Conservation (phyloP, 2,329 filamentous ascomycete genomes). For the Aspergillus pseudoglaucus region DNA sequence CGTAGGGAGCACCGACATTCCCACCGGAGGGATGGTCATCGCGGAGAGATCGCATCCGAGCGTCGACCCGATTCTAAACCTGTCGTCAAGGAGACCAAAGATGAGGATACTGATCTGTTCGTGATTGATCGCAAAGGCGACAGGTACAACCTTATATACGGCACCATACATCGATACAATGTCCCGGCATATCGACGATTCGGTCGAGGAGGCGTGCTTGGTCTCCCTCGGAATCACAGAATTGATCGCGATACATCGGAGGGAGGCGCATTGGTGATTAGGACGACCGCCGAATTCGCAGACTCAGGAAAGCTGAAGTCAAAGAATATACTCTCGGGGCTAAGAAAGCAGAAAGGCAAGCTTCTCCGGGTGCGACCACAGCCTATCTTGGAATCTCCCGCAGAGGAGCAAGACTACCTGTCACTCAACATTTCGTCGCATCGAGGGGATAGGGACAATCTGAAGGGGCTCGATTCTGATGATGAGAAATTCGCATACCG, state of each 20-base stretch:
- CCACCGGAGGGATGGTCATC: slow-evolving; percentile 8
- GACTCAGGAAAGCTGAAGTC: slow-evolving; percentile 43
- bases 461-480: slow-evolving; percentile 32
- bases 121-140: slow-evolving; percentile 71
- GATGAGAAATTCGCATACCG: slow-evolving; percentile 54
- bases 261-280: slow-evolving; percentile 33
- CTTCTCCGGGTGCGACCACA: slow-evolving; percentile 22
- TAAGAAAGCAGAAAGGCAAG: slow-evolving; percentile 14
- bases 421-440: slow-evolving; percentile 17
- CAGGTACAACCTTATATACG: slow-evolving; percentile 66
- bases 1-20: slow-evolving; percentile 8
- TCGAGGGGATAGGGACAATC: slow-evolving; percentile 37
- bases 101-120: slow-evolving; percentile 39
- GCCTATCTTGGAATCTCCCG: slow-evolving; percentile 8
- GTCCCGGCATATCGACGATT: slow-evolving; percentile 65
- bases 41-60: slow-evolving; percentile 4
- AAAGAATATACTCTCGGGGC: slow-evolving; percentile 32
- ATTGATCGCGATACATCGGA: slow-evolving; percentile 59
- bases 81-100: slow-evolving; percentile 9
- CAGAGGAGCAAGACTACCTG: slow-evolving; percentile 28
- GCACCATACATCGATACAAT: slow-evolving; percentile 63
- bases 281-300: slow-evolving; percentile 26
- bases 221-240: slow-evolving; percentile 52
- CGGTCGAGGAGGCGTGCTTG: slow-evolving; percentile 65
- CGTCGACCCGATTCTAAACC: slow-evolving; percentile 3